Percentiles rank a stretch among this genome's conserved stretches.
These are phyloP conservation scores for Yamadazyma spencermartinsiae DNA, from an alignment of 1,139 yeast species.

Conservation along the genomic window DNA sequence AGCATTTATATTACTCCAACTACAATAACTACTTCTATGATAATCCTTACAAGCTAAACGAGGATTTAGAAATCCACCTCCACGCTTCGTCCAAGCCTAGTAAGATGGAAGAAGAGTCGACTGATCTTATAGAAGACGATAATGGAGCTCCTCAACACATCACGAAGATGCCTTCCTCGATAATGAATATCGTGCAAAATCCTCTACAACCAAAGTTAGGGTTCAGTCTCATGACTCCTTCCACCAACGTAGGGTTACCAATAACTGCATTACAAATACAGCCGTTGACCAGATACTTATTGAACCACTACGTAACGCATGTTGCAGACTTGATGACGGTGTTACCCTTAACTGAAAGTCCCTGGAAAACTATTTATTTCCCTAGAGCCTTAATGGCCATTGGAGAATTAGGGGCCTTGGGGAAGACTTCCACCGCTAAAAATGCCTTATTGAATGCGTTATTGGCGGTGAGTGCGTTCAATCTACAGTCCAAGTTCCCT, in stretches of 20 bases:
- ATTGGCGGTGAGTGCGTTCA: conserved; percentile 80
- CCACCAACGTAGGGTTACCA: conserved; percentile 46
- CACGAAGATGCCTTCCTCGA: conserved; percentile 43
- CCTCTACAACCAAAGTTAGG: conserved; percentile 47
- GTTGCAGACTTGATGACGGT: conserved; percentile 91
- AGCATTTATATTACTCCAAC: conserved; percentile 41
- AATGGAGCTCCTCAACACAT: conserved; percentile 31
- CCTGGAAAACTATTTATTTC: conserved; percentile 83
- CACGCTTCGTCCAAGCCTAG: conserved; percentile 33
- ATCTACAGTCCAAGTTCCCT: conserved; percentile 69
- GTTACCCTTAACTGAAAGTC: conserved; percentile 75
- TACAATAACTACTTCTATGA: conserved; percentile 44
- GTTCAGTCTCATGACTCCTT: conserved; percentile 31
- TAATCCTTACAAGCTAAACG: conserved; percentile 44
- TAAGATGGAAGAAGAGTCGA: conserved; percentile 29
- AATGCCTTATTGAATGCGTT: conserved; percentile 78
- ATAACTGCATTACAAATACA: conserved; percentile 62
- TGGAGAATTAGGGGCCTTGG: conserved; percentile 77
- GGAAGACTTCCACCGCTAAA: conserved; percentile 73
- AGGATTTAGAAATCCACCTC: conserved; percentile 44
- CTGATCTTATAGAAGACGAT: conserved; percentile 43
- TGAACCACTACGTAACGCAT: conserved; percentile 72
- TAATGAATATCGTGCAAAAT: conserved; percentile 50
- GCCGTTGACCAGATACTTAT: conserved; percentile 66
- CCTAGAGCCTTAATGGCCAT: conserved; percentile 81